Conservation (phyloP, 2,329 filamentous ascomycete species). For the Fusarium sp. region DNA sequence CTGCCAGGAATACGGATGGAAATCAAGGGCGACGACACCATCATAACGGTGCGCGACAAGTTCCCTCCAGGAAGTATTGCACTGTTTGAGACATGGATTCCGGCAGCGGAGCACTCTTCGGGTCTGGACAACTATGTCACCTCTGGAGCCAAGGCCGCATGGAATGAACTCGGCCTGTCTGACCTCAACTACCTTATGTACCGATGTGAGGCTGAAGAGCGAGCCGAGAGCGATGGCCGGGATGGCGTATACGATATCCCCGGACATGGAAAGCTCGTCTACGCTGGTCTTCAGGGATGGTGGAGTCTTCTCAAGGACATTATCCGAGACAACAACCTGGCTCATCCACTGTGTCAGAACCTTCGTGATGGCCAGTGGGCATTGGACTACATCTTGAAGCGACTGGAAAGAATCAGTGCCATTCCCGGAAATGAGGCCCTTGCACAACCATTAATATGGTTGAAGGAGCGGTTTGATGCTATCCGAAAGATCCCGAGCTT, state of each 20-base stretch:
- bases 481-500: conserved; percentile 89
- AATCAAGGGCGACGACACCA: conserved; percentile 77
- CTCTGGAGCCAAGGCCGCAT: conserved; percentile 82
- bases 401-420: conserved; percentile 79
- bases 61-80: conserved; percentile 96
- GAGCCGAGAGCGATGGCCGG: conserved; percentile 79
- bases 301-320: conserved; percentile 91
- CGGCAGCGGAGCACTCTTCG: conserved; percentile 83
- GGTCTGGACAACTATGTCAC: conserved; percentile 90
- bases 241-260: conserved; percentile 94
- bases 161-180: conserved; percentile 78
- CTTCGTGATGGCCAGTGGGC: conserved; percentile 93
- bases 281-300: conserved; percentile 98
- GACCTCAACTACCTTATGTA: conserved; percentile 95
- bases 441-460: conserved; percentile 77
- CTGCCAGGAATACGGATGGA: conserved; percentile 81
- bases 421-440: conserved; percentile 73
- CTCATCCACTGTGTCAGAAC: conserved; percentile 93
- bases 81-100: conserved; percentile 96
- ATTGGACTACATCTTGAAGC: conserved; percentile 85
- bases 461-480: conserved; percentile 86
- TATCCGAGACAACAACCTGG: conserved; percentile 89
- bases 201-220: conserved; percentile 88
- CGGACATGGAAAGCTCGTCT: conserved; percentile 85
- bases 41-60: conserved; percentile 82